Evolutionary conservation across 2,329 filamentous ascomycete species (phyloP), one percentile per base, ranked within the genome.

Genomic region (Cryphonectria parasitica): DNA sequence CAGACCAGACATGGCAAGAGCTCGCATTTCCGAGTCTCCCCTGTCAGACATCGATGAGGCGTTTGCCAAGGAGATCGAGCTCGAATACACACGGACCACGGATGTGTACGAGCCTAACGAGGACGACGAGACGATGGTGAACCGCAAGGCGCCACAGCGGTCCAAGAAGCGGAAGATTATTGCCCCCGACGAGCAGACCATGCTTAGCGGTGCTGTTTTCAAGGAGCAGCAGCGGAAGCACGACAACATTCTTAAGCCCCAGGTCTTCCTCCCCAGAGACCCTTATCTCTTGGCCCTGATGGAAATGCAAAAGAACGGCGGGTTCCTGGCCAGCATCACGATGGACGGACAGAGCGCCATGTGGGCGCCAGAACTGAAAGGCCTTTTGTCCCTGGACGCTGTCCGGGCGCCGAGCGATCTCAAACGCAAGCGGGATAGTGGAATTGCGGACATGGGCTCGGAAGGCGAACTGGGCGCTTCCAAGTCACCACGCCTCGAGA

Each of bases 391-490:
- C 1, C 85, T 98, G 58, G 93, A 97, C 74, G 87, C 93, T 19
- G 87, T 97, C 22, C 90, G 91, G 72, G 90, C 90, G 70, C 87
- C 91, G 58, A 91, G 90, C 70, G 94, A 97, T 72, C 87, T 95
- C 69, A 99, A 98, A 87, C 89, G 96, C 71, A 99, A 99, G 86
- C 91, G 96, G 39, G 94, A 97, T 77, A 94, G 91, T 76, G 94
- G 92, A 34, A 89, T 96, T 74, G 92, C 92, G 61, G 94, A 95
- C 77, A 87, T 96, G 73, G 92, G 69, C 31, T 88, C 86, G 73
- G 90, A 92, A 62, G 87, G 88, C 66, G 89, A 88, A 66, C 86
- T 88, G 67, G 85, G 86, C 43, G 86, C 85, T 39, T 85, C 87
- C 72, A 92, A 94, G 81, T 90, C 89, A 64, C 88, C 94, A 68